Evolutionary conservation across 2,329 filamentous ascomycete species (phyloP).

Genomic region (Chaetothyriales sp.): DNA sequence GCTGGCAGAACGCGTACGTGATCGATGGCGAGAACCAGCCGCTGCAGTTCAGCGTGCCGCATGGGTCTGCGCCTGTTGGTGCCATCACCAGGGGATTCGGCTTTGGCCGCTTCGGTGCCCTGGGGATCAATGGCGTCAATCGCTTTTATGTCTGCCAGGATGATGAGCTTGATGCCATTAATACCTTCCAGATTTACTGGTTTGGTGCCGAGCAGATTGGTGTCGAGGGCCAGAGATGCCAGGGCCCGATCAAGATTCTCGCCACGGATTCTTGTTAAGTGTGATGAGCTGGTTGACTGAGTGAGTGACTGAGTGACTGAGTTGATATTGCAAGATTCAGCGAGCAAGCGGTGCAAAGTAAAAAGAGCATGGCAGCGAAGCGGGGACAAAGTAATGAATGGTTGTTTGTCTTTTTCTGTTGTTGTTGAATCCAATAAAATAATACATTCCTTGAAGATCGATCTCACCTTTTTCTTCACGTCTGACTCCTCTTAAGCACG

Average conservation of each 20-base stretch:
- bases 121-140: slow-evolving; percentile 3
- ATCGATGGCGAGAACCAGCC: slow-evolving; percentile 1
- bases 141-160: slow-evolving; percentile 7
- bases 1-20: slow-evolving; percentile 6
- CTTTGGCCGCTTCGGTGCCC: slow-evolving; percentile 1
- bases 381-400: too few species aligned
- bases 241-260: slow-evolving; percentile 2
- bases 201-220: neutral
- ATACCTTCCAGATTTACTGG: slow-evolving; percentile 7
- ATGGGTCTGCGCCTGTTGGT: slow-evolving; percentile 2
- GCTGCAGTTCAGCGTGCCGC: slow-evolving; percentile 6
- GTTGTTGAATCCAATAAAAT: too few species aligned
- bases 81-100: slow-evolving; percentile 3
- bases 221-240: neutral
- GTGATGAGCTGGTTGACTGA: too few species aligned
- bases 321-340: too few species aligned
- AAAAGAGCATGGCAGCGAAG: too few species aligned
- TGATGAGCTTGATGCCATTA: neutral
- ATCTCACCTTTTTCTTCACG: too few species aligned
- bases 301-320: too few species aligned
- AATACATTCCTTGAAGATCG: too few species aligned
- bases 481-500: slow-evolving; percentile 32
- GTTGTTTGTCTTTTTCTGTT: too few species aligned
- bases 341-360: too few species aligned
- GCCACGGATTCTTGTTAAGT: neutral